Evolutionary conservation across 495 filamentous ascomycete species (phyloP), one percentile per base, ranked within the genome.

Genomic region (Cladorrhinum samala): DNA sequence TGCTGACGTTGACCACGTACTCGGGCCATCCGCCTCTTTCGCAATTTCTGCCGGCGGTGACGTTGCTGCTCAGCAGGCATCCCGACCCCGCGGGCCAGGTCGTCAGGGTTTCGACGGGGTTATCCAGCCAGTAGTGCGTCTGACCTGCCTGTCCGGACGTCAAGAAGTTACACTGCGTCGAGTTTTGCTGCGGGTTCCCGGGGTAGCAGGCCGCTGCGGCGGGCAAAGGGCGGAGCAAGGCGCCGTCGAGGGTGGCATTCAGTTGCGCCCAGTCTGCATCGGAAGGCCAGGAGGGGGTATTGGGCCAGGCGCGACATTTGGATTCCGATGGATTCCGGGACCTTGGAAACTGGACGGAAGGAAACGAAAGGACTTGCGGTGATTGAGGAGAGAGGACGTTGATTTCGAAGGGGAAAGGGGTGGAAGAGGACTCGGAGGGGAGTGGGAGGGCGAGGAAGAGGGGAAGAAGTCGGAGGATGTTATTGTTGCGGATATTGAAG

Each of bases 1-100:
- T 79, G 38, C 67, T 77, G 1, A 75, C 82, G 38, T 83, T 83
- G 36, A 87, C 77, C 1, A 79, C 77, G 51, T 84, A 85, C 17
- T 65, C 71, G 4, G 79, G 77, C 56, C 79, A 83, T 9, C 74
- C 77, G 1, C 82, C 83, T 18, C 77, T 60, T 0, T 73, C 78
- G 63, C 83, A 85, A 3, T 53, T 68, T 23, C n/a, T n/a, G n/a
- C 45, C 45, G 3, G 27, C 17, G 7, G 42, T 13, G n/a, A n/a
- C n/a, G 17, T 47, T 33, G 4, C 2, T 27, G 67, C 36, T 52
- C 59, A 4, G 61, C 43, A 53, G 48, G 41, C 68, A 73, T 0
- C 68, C 68, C 17, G 63, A 57, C 9, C 71, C 72, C 53, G 70
- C 62, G 0, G 70, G 61, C 69, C 74, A 77, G 17, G 56, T 57